These are phyloP conservation scores for Collybiopsis luxurians DNA, from an alignment of 768 basidiomycete species.

Conservation along the genomic window DNA sequence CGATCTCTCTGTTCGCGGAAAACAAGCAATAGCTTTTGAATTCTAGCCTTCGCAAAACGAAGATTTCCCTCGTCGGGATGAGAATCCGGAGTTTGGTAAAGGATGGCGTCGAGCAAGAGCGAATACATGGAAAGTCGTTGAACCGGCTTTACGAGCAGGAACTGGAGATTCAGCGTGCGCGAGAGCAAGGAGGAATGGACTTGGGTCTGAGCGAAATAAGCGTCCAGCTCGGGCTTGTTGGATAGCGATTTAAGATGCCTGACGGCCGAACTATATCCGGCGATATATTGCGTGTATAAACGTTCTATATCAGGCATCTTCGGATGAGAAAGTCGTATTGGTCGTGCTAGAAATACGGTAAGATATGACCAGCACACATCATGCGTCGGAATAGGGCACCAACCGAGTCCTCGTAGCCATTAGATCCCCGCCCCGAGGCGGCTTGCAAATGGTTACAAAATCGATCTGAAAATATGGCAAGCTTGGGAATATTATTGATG, in stretches of 20 bases:
- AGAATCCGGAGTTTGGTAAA: conserved; percentile 67
- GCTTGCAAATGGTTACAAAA: conserved; percentile 64
- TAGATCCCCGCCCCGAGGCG: conserved; percentile 68
- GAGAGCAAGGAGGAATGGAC: conserved; percentile 67
- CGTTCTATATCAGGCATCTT: conserved; percentile 70
- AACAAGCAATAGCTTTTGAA: conserved; percentile 71
- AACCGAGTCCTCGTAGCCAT: conserved; percentile 64
- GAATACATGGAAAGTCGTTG: conserved; percentile 95
- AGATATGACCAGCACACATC: conserved; percentile 39
- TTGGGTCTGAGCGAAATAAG: conserved; percentile 67
- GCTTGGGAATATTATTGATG: conserved; percentile 74
- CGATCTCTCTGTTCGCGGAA: conserved; percentile 78
- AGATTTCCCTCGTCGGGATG: conserved; percentile 67
- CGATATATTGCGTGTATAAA: conserved; percentile 79
- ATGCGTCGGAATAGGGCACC: conserved; percentile 68
- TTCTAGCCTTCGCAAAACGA: conserved; percentile 46
- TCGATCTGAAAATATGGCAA: conserved; percentile 67
- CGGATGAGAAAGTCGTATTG: too few relatives aligned
- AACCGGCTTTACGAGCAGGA: conserved; percentile 95
- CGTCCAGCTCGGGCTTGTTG: conserved; percentile 53
- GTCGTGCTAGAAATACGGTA: not conserved
- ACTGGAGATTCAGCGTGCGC: conserved; percentile 90
- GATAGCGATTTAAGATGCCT: conserved; percentile 54
- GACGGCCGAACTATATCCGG: conserved; percentile 72
- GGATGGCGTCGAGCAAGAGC: conserved; percentile 74